phyloP scores from a whole-genome alignment of 2,329 filamentous ascomycete species.

The Fusarium clavum region DNA sequence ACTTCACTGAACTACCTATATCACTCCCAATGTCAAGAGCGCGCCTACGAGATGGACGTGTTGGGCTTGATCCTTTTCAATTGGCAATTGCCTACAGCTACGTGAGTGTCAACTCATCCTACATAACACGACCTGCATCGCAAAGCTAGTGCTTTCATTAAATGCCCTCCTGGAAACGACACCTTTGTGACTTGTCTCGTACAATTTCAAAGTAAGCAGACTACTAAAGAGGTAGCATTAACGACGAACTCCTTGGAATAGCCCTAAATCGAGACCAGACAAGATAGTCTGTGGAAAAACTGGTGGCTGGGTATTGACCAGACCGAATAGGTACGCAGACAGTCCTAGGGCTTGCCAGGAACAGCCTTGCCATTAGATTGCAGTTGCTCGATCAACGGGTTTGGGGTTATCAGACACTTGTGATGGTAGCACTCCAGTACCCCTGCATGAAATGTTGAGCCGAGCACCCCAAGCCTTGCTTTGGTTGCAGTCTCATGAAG shows the following conservation, averaged over 20 bases:
- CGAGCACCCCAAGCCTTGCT: not conserved
- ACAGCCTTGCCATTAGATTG: not conserved
- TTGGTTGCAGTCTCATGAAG: not conserved
- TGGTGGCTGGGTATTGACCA: not conserved
- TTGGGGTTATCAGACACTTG: not conserved
- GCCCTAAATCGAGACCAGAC: not conserved
- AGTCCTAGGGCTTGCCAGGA: not conserved
- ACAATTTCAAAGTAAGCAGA: not conserved
- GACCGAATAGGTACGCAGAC: not conserved
- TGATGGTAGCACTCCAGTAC: not conserved
- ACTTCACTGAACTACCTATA: not conserved
- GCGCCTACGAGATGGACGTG: not conserved
- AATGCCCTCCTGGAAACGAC: not conserved
- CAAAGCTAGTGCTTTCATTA: not conserved
- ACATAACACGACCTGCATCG: not conserved
- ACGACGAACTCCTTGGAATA: not conserved
- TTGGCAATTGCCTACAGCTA: not conserved
- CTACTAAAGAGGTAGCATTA: not conserved
- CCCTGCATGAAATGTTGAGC: not conserved
- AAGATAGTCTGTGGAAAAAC: not conserved
- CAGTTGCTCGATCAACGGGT: conserved; percentile 1
- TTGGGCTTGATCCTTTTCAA: too few relatives aligned
- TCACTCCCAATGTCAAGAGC: not conserved
- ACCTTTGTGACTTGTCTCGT: not conserved
- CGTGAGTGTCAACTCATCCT: not conserved